Conservation (phyloP, 1,284 basidiomycete genomes). For the Sanghuangporus baumii region DNA sequence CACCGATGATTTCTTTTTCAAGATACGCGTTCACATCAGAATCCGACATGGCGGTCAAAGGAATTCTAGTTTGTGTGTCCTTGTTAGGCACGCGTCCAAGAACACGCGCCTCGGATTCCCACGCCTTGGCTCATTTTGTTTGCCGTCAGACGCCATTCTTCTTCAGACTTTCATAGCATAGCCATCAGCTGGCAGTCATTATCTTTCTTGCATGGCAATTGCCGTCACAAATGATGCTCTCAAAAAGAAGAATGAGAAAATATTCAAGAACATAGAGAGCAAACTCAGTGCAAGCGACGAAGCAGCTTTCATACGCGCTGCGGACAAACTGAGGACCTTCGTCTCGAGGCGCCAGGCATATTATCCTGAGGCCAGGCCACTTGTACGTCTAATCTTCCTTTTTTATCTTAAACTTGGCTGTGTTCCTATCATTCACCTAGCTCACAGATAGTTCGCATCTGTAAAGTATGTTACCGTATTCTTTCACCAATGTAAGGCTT, state of each 20-base stretch:
- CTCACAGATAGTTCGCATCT: not conserved
- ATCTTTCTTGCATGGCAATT: not conserved
- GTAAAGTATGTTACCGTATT: not conserved
- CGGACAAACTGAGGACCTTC: constrained; percentile 5
- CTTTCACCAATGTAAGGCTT: not conserved
- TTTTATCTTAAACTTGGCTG: not conserved
- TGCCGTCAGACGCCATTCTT: not conserved
- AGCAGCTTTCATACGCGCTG: not conserved
- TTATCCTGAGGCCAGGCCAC: constrained; percentile 12
- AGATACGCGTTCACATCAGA: constrained; percentile 47
- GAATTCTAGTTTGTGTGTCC: not conserved
- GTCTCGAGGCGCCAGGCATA: constrained; percentile 10
- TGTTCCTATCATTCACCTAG: not conserved
- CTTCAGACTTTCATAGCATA: not conserved
- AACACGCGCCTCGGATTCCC: not conserved
- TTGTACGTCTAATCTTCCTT: not conserved
- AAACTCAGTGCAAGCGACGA: constrained; percentile 5
- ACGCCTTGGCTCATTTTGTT: not conserved
- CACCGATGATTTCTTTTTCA: constrained; percentile 56
- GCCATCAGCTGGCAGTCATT: not conserved
- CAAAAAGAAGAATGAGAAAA: constrained; percentile 6
- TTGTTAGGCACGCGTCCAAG: not conserved
- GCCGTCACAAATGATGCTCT: not conserved
- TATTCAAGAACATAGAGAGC: constrained; percentile 2
- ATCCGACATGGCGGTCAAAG: constrained; percentile 35